phyloP scores from a whole-genome alignment of 768 basidiomycete species.

The Stropharia rugosoannulata region DNA sequence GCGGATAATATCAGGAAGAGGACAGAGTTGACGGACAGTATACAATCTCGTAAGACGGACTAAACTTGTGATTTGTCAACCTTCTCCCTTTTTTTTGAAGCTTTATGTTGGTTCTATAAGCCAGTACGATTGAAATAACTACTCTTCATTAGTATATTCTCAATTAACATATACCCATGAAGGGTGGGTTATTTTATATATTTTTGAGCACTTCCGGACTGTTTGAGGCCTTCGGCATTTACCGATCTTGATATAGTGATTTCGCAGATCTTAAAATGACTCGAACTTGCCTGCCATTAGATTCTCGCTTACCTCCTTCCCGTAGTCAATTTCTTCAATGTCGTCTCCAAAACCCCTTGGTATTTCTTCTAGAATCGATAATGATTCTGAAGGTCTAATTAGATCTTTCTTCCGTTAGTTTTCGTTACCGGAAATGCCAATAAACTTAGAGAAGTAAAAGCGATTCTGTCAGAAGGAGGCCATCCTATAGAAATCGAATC shows the following conservation, averaged over 20 bases:
- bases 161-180: too few relatives aligned
- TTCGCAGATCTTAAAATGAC: neutral
- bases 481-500: constrained; percentile 78
- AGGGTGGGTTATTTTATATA: too few relatives aligned
- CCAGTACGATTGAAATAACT: neutral
- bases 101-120: neutral
- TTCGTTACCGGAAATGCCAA: constrained; percentile 96
- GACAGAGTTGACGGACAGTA: too few relatives aligned
- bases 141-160: neutral
- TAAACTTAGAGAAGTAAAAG: constrained; percentile 86
- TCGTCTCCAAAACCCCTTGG: constrained; percentile 15
- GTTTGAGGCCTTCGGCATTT: neutral
- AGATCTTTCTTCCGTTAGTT: constrained; percentile 39
- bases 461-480: constrained; percentile 67
- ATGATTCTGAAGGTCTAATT: neutral
- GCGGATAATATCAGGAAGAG: constrained; percentile 30
- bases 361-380: neutral
- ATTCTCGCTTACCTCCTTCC: neutral
- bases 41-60: too few relatives aligned
- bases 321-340: constrained; percentile 3
- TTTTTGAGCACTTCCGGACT: too few relatives aligned
- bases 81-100: neutral
- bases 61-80: too few relatives aligned
- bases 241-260: constrained; percentile 1
- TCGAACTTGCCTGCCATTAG: neutral